Percentiles rank a stretch among this genome's conserved stretches.
Evolutionary conservation across 2,329 filamentous ascomycete genomes (phyloP).

Genomic region (Chaetomium strumarium): DNA sequence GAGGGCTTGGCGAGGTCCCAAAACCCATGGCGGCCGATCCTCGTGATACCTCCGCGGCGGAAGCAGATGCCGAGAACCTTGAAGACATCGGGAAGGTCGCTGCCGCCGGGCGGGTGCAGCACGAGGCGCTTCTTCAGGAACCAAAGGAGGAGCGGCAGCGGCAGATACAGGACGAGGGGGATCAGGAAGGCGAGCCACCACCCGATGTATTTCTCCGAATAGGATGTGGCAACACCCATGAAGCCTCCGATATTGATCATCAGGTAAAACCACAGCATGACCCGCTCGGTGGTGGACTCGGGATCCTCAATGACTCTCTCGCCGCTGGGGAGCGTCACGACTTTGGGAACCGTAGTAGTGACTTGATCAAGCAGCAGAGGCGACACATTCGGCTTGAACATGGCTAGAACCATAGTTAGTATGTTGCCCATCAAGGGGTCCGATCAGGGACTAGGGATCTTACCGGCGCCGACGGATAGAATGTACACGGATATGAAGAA

Average conservation of each 20-base stretch:
- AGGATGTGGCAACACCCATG: constrained; percentile 46
- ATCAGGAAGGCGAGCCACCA: constrained; percentile 43
- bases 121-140: constrained; percentile 38
- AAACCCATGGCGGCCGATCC: constrained; percentile 42
- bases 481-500: constrained; percentile 56
- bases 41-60: constrained; percentile 34
- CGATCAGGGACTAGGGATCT: constrained; percentile 24
- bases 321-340: constrained; percentile 47
- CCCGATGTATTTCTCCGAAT: constrained; percentile 46
- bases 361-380: constrained; percentile 64
- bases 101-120: constrained; percentile 40
- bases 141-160: constrained; percentile 37
- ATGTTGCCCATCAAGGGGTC: not conserved
- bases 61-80: constrained; percentile 36
- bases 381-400: constrained; percentile 69
- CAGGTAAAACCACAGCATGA: constrained; percentile 60
- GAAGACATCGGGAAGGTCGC: constrained; percentile 40
- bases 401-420: constrained; percentile 24
- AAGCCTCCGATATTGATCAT: constrained; percentile 51
- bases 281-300: constrained; percentile 56
- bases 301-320: constrained; percentile 65
- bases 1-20: constrained; percentile 57
- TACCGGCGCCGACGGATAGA: constrained; percentile 56
- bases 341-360: constrained; percentile 47
- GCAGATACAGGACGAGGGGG: constrained; percentile 35